phyloP scores from a whole-genome alignment of 1,139 yeast species.

The Candida labiduridarum region DNA sequence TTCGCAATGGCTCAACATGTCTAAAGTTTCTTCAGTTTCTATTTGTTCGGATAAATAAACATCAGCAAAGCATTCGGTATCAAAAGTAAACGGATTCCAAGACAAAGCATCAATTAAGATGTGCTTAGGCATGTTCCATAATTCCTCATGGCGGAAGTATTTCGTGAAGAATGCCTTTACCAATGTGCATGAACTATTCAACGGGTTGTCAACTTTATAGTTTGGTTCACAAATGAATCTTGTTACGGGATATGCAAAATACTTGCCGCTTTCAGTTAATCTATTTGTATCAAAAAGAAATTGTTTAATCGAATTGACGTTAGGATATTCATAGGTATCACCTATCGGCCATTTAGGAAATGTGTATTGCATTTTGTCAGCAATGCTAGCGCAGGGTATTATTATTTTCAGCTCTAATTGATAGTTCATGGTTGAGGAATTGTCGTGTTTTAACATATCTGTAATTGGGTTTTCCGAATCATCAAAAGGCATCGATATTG shows the following conservation, averaged over 20 bases:
- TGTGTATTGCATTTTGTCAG: not conserved
- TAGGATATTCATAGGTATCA: not conserved
- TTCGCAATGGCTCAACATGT: not conserved
- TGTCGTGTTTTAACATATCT: not conserved
- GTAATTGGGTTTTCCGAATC: not conserved
- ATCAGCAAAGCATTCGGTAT: conserved; percentile 5
- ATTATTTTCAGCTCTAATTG: not conserved
- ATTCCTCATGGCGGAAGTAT: not conserved
- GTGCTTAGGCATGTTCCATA: conserved; percentile 11
- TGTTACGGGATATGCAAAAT: conserved; percentile 11
- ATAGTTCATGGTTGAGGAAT: not conserved
- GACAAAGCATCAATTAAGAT: conserved; percentile 10
- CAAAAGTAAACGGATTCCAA: conserved; percentile 13
- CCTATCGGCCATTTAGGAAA: not conserved
- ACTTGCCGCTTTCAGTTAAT: conserved; percentile 10
- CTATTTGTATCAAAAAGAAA: conserved; percentile 6
- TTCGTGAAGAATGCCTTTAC: conserved; percentile 1
- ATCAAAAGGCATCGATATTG: not conserved
- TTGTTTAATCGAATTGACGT: conserved; percentile 1
- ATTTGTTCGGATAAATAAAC: conserved; percentile 4
- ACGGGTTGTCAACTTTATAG: not conserved
- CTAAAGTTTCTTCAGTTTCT: not conserved
- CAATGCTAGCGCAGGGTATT: not conserved
- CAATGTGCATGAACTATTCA: not conserved
- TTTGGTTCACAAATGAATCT: not conserved